These are phyloP conservation scores for Nitzschia putrida DNA, from an alignment of 108 stramenopile species.

Conservation along the genomic window DNA sequence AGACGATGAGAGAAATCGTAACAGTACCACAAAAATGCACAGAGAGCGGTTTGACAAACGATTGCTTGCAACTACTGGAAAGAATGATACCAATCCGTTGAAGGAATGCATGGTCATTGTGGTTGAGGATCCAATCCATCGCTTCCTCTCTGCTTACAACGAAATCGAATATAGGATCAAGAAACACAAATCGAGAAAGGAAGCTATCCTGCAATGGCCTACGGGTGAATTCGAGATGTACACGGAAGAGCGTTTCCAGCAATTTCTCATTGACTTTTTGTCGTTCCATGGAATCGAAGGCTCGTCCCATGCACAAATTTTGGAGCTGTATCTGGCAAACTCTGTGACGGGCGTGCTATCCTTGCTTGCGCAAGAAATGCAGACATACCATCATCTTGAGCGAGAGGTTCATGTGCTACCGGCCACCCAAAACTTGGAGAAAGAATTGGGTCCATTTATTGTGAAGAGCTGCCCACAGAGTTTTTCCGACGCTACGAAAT, in stretches of 20 bases:
- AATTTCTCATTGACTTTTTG: neutral
- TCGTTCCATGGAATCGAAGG: neutral
- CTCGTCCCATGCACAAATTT: neutral
- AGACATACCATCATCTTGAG: neutral
- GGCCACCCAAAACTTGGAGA: slow-evolving; percentile 17
- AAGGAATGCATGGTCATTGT: slow-evolving; percentile 16
- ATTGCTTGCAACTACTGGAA: neutral
- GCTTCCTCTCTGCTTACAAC: slow-evolving; percentile 44
- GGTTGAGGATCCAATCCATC: slow-evolving; percentile 34
- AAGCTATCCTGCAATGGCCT: neutral
- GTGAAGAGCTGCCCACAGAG: slow-evolving; percentile 9
- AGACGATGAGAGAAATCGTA: neutral
- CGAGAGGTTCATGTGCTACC: slow-evolving; percentile 14
- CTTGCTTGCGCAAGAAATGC: neutral
- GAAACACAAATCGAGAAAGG: neutral
- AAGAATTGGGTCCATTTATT: slow-evolving; percentile 26
- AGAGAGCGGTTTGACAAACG: neutral
- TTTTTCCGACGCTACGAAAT: neutral
- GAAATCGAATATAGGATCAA: slow-evolving; percentile 33
- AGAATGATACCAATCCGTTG: too few relatives aligned
- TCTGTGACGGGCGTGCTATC: slow-evolving; percentile 25
- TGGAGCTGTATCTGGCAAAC: slow-evolving; percentile 29
- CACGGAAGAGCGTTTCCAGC: neutral
- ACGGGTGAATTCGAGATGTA: neutral
- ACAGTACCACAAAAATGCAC: neutral